Evolutionary conservation across 2,329 filamentous ascomycete genomes (phyloP), one percentile per base, ranked within the genome.

Genomic region (Colletotrichum sp.): DNA sequence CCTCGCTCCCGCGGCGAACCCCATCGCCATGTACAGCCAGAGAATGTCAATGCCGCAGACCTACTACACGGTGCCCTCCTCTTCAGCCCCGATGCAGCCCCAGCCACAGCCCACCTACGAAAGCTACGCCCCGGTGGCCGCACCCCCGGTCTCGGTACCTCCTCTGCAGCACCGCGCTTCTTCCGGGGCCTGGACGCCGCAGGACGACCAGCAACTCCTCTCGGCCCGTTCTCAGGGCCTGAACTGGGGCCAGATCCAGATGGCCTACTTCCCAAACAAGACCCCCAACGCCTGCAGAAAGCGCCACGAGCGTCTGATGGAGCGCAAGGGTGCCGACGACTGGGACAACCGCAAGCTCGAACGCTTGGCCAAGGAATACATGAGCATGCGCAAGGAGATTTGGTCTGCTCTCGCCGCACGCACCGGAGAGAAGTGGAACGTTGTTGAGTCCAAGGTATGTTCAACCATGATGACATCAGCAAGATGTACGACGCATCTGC

Each of bases 261-360:
- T 89, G 76, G 91, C 89, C 77, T 92, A 95, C 85, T 98, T 98
- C 83, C 94, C 93, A 2, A 89, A 86, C 82, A 98, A 98, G 87
- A 92, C 91, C 10, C 87, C 93, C 74, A 97, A 97, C 83, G 96
- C 96, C 22, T 98, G 95, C 85, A 94, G 95, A 78, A 98, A 98
- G 86, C 92, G 95, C 71, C 95, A 97, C 80, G 95, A 98, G 85
- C 90, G 95, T 55, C 87, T 98, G 78, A 93, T 96, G 89, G 94
- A 96, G 85, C 92, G 93, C 78, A 90, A 89, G 82, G 92, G 93
- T 74, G 91, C 92, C 64, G 93, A 95, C 79, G 94, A 96, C 80
- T 97, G 95, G 93, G 94, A 96, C 80, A 90, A 90, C 25, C 88
- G 93, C 78, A 94, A 94, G 86, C 88, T 96, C 28, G 94, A 96